A percentile compares a stretch with the other conserved stretches of the same genome.
These are phyloP conservation scores for Glarea lozoyensis DNA, from an alignment of 495 filamentous ascomycete genomes.

Conservation along the genomic window DNA sequence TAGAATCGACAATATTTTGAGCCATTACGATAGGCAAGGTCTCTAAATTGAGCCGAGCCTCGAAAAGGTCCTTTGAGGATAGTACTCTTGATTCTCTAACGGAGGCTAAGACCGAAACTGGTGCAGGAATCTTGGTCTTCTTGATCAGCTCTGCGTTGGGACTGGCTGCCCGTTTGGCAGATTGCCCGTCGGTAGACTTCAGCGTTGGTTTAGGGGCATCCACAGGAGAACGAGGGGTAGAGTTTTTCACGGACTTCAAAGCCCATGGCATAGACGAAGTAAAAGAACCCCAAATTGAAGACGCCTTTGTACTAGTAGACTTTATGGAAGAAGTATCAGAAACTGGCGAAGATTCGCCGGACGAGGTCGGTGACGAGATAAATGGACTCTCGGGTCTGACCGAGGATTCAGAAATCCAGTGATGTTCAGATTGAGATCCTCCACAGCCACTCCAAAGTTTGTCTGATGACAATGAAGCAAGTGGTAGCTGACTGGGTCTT, in stretches of 20 bases:
- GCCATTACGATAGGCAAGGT: not conserved
- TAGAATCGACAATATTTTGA: not conserved
- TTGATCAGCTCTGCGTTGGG: not conserved
- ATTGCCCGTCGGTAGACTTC: constrained; percentile 12
- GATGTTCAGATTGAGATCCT: constrained; percentile 9
- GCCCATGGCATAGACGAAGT: constrained; percentile 7
- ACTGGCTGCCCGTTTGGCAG: not conserved
- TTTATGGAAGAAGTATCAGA: constrained; percentile 19
- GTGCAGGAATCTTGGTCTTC: constrained; percentile 2
- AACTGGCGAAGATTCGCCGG: constrained; percentile 11
- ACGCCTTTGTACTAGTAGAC: constrained; percentile 21
- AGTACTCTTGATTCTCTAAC: constrained; percentile 18
- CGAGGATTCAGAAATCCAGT: constrained; percentile 23
- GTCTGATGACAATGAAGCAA: constrained; percentile 7
- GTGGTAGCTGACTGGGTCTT: constrained; percentile 2
- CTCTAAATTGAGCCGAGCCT: no score
- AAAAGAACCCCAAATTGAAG: constrained; percentile 14
- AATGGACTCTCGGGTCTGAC: constrained; percentile 17
- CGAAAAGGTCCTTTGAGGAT: constrained; percentile 11
- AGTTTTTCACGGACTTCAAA: constrained; percentile 7
- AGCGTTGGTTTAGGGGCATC: not conserved
- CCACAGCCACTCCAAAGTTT: constrained; percentile 11
- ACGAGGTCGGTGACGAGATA: constrained; percentile 13
- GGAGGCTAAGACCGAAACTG: constrained; percentile 3
- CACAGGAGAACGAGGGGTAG: constrained; percentile 1